Evolutionary conservation across 352 stramenopile species (phyloP).

Genomic region (Phytopythium kandeliae): DNA sequence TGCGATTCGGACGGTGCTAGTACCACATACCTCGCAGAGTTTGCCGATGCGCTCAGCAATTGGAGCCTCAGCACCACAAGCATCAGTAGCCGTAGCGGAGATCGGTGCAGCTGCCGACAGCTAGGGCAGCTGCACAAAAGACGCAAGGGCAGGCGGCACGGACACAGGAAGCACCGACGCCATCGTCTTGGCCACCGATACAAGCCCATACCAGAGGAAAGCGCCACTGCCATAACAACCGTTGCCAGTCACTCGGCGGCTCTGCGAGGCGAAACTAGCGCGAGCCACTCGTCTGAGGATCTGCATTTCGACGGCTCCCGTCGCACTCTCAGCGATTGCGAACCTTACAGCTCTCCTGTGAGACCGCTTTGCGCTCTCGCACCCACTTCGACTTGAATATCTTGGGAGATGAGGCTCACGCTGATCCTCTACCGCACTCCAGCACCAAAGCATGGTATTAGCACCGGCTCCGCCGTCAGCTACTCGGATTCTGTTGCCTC

Average conservation of each 20-base stretch:
- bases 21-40: neutral
- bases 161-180: neutral
- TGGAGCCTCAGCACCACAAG: conserved; percentile 6
- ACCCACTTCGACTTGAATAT: neutral
- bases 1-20: conserved; percentile 10
- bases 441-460: neutral
- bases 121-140: conserved; percentile 19
- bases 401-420: neutral
- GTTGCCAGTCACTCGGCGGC: conserved; percentile 20
- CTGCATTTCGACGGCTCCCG: neutral
- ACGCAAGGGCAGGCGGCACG: conserved; percentile 12
- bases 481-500: neutral
- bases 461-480: neutral
- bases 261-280: conserved; percentile 16
- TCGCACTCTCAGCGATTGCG: neutral
- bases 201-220: conserved; percentile 27
- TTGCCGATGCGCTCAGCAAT: conserved; percentile 8
- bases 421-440: neutral
- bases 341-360: neutral
- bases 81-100: conserved; percentile 5
- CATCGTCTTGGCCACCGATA: conserved; percentile 29
- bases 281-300: neutral
- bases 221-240: conserved; percentile 12
- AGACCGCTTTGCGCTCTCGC: neutral
- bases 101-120: conserved; percentile 26